These are phyloP conservation scores for Boletus vinaceobasis DNA, from an alignment of 768 basidiomycete genomes.

Conservation along the genomic window DNA sequence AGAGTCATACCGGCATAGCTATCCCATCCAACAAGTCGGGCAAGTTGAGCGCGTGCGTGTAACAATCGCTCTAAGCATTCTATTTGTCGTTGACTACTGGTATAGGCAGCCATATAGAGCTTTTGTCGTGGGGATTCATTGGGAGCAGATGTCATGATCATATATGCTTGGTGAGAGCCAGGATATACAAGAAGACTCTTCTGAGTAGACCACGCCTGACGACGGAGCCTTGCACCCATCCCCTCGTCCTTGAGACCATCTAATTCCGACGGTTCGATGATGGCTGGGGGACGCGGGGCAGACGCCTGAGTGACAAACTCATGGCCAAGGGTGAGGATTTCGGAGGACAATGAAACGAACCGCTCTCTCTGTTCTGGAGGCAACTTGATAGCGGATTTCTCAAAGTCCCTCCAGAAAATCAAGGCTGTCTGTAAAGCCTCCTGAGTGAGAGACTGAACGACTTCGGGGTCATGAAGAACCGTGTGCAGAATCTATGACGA, in stretches of 20 bases:
- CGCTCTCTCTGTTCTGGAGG: constrained; percentile 70
- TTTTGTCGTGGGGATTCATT: constrained; percentile 77
- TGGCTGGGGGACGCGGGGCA: constrained; percentile 59
- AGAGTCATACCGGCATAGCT: constrained; percentile 88
- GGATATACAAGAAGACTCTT: constrained; percentile 79
- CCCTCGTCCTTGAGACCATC: constrained; percentile 72
- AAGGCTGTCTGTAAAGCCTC: constrained; percentile 86
- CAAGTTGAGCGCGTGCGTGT: constrained; percentile 74
- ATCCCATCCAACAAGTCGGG: constrained; percentile 76
- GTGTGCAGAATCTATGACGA: constrained; percentile 58
- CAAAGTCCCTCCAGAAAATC: constrained; percentile 96
- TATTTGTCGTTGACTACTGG: constrained; percentile 72
- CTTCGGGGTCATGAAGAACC: constrained; percentile 64
- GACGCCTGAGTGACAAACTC: constrained; percentile 73
- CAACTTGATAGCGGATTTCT: constrained; percentile 93
- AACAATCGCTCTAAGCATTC: constrained; percentile 74
- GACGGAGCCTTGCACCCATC: constrained; percentile 68
- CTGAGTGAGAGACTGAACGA: constrained; percentile 61
- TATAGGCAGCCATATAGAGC: constrained; percentile 80
- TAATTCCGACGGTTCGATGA: constrained; percentile 67
- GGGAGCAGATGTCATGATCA: constrained; percentile 89
- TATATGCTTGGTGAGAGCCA: constrained; percentile 84
- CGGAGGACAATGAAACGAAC: constrained; percentile 88
- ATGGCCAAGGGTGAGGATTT: constrained; percentile 83
- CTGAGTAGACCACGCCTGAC: constrained; percentile 74